phyloP scores from a whole-genome alignment of 1,139 yeast species.

The Saccharomyces uvarum region DNA sequence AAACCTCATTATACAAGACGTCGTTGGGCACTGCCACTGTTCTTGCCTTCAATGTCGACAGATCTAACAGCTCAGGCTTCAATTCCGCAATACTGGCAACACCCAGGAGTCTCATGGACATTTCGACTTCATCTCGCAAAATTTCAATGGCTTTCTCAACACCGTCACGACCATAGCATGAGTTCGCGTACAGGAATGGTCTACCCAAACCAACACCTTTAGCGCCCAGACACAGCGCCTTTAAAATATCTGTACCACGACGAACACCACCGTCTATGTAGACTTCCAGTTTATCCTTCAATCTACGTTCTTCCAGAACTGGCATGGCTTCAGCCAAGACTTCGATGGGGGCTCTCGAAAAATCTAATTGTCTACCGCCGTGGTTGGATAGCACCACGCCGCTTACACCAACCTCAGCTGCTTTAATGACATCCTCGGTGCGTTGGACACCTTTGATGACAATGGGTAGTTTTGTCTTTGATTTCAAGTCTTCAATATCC shows the following conservation, averaged over 20 bases:
- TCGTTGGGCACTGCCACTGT: slow-evolving; percentile 43
- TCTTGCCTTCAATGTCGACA: slow-evolving; percentile 35
- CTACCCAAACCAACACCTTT: slow-evolving; percentile 71
- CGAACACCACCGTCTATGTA: slow-evolving; percentile 55
- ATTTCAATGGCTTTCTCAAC: slow-evolving; percentile 71
- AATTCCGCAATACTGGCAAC: slow-evolving; percentile 59
- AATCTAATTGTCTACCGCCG: slow-evolving; percentile 71
- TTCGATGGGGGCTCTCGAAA: slow-evolving; percentile 59
- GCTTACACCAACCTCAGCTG: slow-evolving; percentile 59
- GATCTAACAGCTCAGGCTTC: slow-evolving; percentile 47
- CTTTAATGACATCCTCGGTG: slow-evolving; percentile 60
- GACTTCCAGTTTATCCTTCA: slow-evolving; percentile 42
- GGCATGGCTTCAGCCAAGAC: slow-evolving; percentile 60
- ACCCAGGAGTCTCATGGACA: slow-evolving; percentile 86
- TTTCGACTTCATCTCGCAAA: slow-evolving; percentile 70
- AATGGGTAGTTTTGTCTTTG: slow-evolving; percentile 42
- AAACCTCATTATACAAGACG: slow-evolving; percentile 37
- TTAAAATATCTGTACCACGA: slow-evolving; percentile 58
- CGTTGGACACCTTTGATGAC: slow-evolving; percentile 62
- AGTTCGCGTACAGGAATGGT: slow-evolving; percentile 64
- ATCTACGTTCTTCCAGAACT: slow-evolving; percentile 38
- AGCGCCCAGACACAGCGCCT: slow-evolving; percentile 67
- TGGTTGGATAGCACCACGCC: slow-evolving; percentile 71
- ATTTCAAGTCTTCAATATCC: slow-evolving; percentile 39
- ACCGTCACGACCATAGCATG: slow-evolving; percentile 70